A percentile compares a stretch with the other conserved stretches of the same genome.
These are phyloP conservation scores for Penicillium palitans DNA, from an alignment of 2,329 filamentous ascomycete genomes.

Conservation along the genomic window DNA sequence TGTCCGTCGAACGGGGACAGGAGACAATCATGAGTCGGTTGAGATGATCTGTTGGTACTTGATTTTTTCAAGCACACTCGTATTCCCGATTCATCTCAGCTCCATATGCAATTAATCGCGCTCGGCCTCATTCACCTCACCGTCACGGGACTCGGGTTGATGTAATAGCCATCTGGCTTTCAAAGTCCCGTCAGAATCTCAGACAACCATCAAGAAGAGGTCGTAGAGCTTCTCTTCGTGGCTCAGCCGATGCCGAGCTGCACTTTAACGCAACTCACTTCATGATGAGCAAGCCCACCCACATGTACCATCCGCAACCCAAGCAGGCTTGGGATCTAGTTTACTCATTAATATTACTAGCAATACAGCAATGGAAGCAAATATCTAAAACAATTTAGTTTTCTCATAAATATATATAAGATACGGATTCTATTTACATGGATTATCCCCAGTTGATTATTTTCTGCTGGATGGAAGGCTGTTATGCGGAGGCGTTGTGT, in stretches of 20 bases:
- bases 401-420: not conserved
- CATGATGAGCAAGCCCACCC: not conserved
- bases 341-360: constrained; percentile 9
- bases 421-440: not conserved
- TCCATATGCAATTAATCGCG: not conserved
- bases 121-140: too few relatives aligned
- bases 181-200: too few relatives aligned
- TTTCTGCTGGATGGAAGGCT: too few relatives aligned
- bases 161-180: not conserved
- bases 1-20: constrained; percentile 73
- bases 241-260: not conserved
- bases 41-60: constrained; percentile 54
- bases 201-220: too few relatives aligned
- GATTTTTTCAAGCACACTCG: too few relatives aligned
- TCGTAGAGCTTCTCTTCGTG: not conserved
- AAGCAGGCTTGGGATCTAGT: constrained; percentile 27
- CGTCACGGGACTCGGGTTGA: too few relatives aligned
- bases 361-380: constrained; percentile 4
- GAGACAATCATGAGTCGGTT: constrained; percentile 97
- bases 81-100: too few relatives aligned
- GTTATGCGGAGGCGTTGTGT: not conserved
- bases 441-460: not conserved
- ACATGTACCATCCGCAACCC: constrained; percentile 7
- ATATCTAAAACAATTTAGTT: not conserved
- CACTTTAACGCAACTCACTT: not conserved